phyloP scores from a whole-genome alignment of 2,329 filamentous ascomycete genomes.

The Sporothrix humicola region DNA sequence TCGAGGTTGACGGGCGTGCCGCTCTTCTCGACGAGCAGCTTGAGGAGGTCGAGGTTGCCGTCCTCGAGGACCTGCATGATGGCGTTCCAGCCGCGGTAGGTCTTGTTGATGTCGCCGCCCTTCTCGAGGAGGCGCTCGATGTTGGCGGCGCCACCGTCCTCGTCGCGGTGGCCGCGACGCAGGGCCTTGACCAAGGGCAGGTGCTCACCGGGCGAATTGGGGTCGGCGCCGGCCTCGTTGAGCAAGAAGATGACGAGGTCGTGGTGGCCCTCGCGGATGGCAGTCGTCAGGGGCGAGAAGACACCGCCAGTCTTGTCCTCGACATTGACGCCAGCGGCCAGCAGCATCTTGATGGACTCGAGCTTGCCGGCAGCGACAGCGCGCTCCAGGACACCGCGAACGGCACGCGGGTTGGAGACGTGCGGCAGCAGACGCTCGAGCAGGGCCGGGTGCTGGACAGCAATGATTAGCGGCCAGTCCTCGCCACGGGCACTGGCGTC shows the following conservation, averaged over 20 bases:
- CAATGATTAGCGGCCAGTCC: constrained; percentile 71
- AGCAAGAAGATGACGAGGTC: constrained; percentile 59
- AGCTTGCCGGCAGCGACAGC: constrained; percentile 62
- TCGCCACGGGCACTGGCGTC: constrained; percentile 42
- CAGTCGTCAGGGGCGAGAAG: constrained; percentile 56
- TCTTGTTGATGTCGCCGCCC: constrained; percentile 70
- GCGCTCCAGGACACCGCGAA: constrained; percentile 42
- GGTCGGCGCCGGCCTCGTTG: constrained; percentile 39
- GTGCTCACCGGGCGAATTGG: constrained; percentile 65
- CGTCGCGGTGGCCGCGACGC: constrained; percentile 60
- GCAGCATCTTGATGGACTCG: constrained; percentile 68
- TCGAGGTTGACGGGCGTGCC: constrained; percentile 39
- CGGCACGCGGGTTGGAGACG: constrained; percentile 59
- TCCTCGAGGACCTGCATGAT: constrained; percentile 70
- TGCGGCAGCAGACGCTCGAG: constrained; percentile 56
- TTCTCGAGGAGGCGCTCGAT: constrained; percentile 57
- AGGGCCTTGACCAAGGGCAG: constrained; percentile 73
- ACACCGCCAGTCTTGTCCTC: constrained; percentile 76
- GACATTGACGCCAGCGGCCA: constrained; percentile 68
- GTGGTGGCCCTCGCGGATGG: constrained; percentile 49
- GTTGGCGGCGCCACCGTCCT: constrained; percentile 66
- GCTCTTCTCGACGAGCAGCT: constrained; percentile 52
- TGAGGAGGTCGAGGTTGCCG: constrained; percentile 61
- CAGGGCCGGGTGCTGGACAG: constrained; percentile 65
- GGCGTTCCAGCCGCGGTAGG: constrained; percentile 70